phyloP scores from a whole-genome alignment of 768 basidiomycete species.

The Pluteus cervinus region DNA sequence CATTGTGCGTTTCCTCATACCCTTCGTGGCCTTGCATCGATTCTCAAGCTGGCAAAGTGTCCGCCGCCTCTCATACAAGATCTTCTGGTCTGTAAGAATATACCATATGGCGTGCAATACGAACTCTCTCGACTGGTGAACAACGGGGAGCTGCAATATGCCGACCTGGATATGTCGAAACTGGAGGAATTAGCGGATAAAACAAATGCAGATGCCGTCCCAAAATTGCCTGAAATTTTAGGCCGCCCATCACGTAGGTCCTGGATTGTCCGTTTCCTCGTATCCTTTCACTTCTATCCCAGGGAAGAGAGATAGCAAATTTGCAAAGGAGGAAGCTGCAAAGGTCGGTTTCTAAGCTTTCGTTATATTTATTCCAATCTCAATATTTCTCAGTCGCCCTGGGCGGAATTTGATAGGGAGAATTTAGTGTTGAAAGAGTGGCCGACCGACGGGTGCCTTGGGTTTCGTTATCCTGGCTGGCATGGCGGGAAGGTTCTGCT shows the following conservation, averaged over 20 bases:
- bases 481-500: constrained; percentile 62
- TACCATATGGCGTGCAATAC: constrained; percentile 46
- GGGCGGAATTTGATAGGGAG: constrained; percentile 58
- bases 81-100: constrained; percentile 18
- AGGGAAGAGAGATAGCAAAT: constrained; percentile 18
- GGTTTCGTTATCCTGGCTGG: constrained; percentile 38
- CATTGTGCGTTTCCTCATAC: too few relatives aligned
- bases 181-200: constrained; percentile 21
- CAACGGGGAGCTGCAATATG: constrained; percentile 19
- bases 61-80: constrained; percentile 14
- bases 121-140: constrained; percentile 43
- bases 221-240: too few relatives aligned
- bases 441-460: constrained; percentile 34
- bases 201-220: constrained; percentile 28
- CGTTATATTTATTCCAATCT: not conserved
- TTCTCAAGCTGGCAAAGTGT: too few relatives aligned
- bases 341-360: constrained; percentile 16
- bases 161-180: constrained; percentile 19
- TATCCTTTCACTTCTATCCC: too few relatives aligned
- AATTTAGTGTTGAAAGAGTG: constrained; percentile 28
- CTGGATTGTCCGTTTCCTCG: too few relatives aligned
- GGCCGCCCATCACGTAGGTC: too few relatives aligned
- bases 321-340: constrained; percentile 30
- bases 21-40: too few relatives aligned
- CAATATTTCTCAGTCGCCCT: constrained; percentile 40